These are phyloP conservation scores for Apocynum venetum DNA, from an alignment of 257 asterid genomes.

Conservation along the genomic window DNA sequence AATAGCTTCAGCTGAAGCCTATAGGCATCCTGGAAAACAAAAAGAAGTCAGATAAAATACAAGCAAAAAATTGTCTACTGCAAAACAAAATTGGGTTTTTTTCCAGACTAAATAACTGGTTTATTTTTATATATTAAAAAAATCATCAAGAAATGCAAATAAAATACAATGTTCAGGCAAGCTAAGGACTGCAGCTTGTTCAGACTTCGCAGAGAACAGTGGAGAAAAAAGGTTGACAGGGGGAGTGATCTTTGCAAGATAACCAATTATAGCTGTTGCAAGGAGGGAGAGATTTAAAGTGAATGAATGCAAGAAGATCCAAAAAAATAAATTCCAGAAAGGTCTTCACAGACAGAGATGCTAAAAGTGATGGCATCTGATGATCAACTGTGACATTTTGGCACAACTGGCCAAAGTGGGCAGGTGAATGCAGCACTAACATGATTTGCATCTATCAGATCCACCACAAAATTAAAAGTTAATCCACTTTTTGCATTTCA, in stretches of 20 bases:
- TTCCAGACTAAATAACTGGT: not conserved
- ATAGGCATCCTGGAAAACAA: conserved; percentile 65
- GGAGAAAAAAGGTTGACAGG: not conserved
- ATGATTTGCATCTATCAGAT: too few relatives aligned
- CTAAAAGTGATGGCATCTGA: too few relatives aligned
- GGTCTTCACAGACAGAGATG: not conserved
- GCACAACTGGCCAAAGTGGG: not conserved
- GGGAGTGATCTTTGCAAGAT: not conserved
- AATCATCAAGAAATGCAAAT: not conserved
- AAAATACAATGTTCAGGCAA: not conserved
- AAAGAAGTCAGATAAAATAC: not conserved
- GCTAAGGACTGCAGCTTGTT: not conserved
- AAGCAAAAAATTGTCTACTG: not conserved
- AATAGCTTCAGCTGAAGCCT: conserved; percentile 83
- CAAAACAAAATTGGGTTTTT: not conserved
- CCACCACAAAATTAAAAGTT: not conserved
- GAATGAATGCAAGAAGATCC: not conserved
- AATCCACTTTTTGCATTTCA: too few relatives aligned
- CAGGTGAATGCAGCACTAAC: too few relatives aligned
- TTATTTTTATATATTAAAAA: not conserved
- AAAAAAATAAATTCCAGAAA: not conserved
- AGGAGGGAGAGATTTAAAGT: not conserved
- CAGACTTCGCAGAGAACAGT: not conserved
- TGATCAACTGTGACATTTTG: too few relatives aligned
- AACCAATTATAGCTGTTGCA: not conserved